phyloP scores from a whole-genome alignment of 2,329 filamentous ascomycete genomes.

The Fonsecaea multimorphosa region DNA sequence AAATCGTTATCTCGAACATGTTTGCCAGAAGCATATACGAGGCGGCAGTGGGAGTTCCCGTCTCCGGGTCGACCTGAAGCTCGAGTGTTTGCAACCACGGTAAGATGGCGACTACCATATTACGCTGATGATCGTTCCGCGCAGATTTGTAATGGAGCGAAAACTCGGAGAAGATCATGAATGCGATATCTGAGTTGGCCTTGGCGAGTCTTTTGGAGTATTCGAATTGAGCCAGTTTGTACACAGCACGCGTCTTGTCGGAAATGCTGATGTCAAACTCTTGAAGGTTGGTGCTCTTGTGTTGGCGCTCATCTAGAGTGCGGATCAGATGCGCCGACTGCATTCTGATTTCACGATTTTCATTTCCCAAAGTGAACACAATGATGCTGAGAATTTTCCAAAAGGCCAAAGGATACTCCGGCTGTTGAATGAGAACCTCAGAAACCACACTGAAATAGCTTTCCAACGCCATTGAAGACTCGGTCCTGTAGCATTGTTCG shows the following conservation, averaged over 20 bases:
- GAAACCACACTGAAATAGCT: conserved; percentile 95
- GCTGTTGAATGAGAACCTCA: conserved; percentile 80
- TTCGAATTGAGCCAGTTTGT: conserved; percentile 96
- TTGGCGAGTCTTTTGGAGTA: conserved; percentile 89
- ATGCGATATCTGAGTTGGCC: conserved; percentile 86
- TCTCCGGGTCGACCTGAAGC: conserved; percentile 84
- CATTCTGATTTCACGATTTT: conserved; percentile 84
- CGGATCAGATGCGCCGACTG: conserved; percentile 84
- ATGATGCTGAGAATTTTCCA: conserved; percentile 90
- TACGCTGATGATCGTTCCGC: conserved; percentile 80
- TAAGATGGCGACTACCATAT: conserved; percentile 90
- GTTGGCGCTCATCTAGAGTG: conserved; percentile 79
- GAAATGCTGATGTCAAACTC: conserved; percentile 98
- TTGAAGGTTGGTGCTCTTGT: conserved; percentile 86
- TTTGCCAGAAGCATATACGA: conserved; percentile 97
- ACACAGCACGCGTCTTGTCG: conserved; percentile 97
- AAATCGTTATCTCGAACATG: conserved; percentile 93
- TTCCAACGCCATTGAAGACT: conserved; percentile 80
- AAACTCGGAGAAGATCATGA: conserved; percentile 95
- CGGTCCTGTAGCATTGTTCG: conserved; percentile 84
- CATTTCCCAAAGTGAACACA: conserved; percentile 89
- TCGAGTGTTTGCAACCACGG: conserved; percentile 97
- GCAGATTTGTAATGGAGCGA: conserved; percentile 90
- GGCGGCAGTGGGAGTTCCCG: conserved; percentile 81
- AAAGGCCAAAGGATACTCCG: conserved; percentile 82